A percentile compares a stretch with the other conserved stretches of the same genome.
These are phyloP conservation scores for Kockiozyma suomiensis DNA, from an alignment of 805 yeast species.

Conservation along the genomic window DNA sequence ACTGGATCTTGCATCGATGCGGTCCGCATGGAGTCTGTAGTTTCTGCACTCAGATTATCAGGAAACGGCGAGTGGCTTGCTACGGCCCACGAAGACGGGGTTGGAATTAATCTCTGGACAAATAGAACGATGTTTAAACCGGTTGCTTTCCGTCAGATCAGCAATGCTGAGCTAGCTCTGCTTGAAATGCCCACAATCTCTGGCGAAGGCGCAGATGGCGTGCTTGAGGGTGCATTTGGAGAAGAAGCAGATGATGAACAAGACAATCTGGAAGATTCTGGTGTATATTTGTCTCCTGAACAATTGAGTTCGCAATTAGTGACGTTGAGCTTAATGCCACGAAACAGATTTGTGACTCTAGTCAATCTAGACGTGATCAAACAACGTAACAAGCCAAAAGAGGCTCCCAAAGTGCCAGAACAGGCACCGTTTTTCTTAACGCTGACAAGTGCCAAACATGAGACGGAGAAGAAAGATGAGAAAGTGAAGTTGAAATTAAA, in stretches of 20 bases:
- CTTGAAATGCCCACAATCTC: conserved; percentile 72
- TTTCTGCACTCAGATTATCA: conserved; percentile 76
- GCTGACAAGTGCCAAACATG: conserved; percentile 41
- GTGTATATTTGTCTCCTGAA: conserved; percentile 45
- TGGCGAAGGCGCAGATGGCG: conserved; percentile 71
- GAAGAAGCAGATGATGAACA: conserved; percentile 44
- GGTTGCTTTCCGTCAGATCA: conserved; percentile 68
- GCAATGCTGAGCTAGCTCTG: conserved; percentile 59
- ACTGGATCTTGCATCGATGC: conserved; percentile 98
- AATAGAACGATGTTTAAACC: conserved; percentile 81
- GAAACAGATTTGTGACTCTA: conserved; percentile 75
- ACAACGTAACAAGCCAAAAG: conserved; percentile 84
- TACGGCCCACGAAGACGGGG: conserved; percentile 86
- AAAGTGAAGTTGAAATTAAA: conserved; percentile 6
- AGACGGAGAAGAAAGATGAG: conserved; percentile 37
- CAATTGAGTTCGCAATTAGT: conserved; percentile 66
- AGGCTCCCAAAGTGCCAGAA: conserved; percentile 82
- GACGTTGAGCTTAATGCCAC: conserved; percentile 77
- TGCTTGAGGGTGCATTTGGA: conserved; percentile 77
- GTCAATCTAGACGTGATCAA: conserved; percentile 81
- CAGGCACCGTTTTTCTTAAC: conserved; percentile 80
- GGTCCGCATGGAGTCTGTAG: conserved; percentile 73
- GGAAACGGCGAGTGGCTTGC: conserved; percentile 90
- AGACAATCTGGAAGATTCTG: conserved; percentile 46
- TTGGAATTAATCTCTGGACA: conserved; percentile 92